Percentiles rank a stretch among this genome's conserved stretches.
phyloP scores from a whole-genome alignment of 768 basidiomycete genomes.

The Omphalotus guepiniiformis region DNA sequence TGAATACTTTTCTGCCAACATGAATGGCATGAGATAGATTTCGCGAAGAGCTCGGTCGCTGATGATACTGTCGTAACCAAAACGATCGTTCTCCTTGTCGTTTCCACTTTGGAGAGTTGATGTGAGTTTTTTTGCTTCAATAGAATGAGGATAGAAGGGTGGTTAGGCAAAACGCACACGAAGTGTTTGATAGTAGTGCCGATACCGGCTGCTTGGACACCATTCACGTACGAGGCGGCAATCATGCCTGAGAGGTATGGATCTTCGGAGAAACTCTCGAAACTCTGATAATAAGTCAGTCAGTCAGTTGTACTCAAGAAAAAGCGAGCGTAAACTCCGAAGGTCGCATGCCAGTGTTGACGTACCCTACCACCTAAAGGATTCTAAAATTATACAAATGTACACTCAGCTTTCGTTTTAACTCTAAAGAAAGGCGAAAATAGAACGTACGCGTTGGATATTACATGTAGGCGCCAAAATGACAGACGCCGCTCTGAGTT shows the following conservation, averaged over 20 bases:
- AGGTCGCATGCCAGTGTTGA: too few relatives aligned
- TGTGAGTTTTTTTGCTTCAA: too few relatives aligned
- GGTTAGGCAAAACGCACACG: slow-evolving; percentile 38
- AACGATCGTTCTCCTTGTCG: slow-evolving; percentile 78
- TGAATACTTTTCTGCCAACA: slow-evolving; percentile 62
- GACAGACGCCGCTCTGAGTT: slow-evolving; percentile 61
- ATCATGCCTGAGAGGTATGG: slow-evolving; percentile 49
- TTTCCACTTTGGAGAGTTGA: slow-evolving; percentile 58
- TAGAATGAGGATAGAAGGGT: background rate
- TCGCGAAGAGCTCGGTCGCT: slow-evolving; percentile 66
- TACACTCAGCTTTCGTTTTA: too few relatives aligned
- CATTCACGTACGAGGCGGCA: slow-evolving; percentile 48
- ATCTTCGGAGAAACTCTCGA: slow-evolving; percentile 57
- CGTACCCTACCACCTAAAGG: slow-evolving; percentile 67
- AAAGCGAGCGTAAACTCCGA: background rate
- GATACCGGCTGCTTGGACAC: slow-evolving; percentile 51
- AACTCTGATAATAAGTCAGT: slow-evolving; percentile 26
- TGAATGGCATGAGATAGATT: slow-evolving; percentile 71
- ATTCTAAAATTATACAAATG: slow-evolving; percentile 33
- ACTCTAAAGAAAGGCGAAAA: too few relatives aligned
- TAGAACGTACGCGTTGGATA: slow-evolving; percentile 60
- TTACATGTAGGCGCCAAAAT: slow-evolving; percentile 82
- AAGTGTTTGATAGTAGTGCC: slow-evolving; percentile 68
- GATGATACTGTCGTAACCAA: slow-evolving; percentile 63
- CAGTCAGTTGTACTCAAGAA: background rate